These are phyloP conservation scores for Monosporascus sp. DNA, from an alignment of 2,329 filamentous ascomycete genomes.

Conservation along the genomic window DNA sequence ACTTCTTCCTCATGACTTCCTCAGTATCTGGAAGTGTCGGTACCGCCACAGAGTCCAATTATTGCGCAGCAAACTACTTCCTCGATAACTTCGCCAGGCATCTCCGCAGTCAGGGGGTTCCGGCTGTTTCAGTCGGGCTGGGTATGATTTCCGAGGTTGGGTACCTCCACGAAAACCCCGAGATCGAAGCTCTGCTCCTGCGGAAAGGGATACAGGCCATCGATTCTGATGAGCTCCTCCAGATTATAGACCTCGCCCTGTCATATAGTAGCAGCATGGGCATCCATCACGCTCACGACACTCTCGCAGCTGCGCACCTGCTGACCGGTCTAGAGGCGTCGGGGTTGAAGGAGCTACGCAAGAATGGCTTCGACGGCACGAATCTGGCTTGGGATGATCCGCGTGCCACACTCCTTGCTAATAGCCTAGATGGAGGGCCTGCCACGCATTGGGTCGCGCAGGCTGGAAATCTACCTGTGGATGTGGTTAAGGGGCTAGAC, in stretches of 20 bases:
- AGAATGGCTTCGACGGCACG: conserved; percentile 13
- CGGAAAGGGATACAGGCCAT: conserved; percentile 32
- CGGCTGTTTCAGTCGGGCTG: conserved; percentile 25
- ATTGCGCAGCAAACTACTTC: conserved; percentile 29
- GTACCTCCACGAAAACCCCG: conserved; percentile 29
- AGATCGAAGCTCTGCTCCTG: conserved; percentile 29
- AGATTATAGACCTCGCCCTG: conserved; percentile 22
- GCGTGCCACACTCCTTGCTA: conserved; percentile 12
- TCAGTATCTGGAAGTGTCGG: conserved; percentile 23
- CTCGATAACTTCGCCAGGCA: conserved; percentile 29
- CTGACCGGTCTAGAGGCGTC: conserved; percentile 20
- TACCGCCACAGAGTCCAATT: conserved; percentile 26
- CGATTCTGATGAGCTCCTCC: conserved; percentile 27
- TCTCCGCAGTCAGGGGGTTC: conserved; percentile 18
- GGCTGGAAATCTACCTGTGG: neutral
- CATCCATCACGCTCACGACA: neutral
- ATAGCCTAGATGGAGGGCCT: conserved; percentile 1
- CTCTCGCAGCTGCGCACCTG: conserved; percentile 11
- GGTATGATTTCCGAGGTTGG: conserved; percentile 33
- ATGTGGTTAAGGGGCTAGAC: neutral
- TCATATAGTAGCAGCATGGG: conserved; percentile 2
- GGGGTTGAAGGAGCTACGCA: conserved; percentile 13
- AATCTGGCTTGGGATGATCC: conserved; percentile 10
- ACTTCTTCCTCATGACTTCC: neutral
- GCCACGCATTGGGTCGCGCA: neutral